These are phyloP conservation scores for Talaromyces borbonicus DNA, from an alignment of 495 filamentous ascomycete genomes.

Conservation along the genomic window DNA sequence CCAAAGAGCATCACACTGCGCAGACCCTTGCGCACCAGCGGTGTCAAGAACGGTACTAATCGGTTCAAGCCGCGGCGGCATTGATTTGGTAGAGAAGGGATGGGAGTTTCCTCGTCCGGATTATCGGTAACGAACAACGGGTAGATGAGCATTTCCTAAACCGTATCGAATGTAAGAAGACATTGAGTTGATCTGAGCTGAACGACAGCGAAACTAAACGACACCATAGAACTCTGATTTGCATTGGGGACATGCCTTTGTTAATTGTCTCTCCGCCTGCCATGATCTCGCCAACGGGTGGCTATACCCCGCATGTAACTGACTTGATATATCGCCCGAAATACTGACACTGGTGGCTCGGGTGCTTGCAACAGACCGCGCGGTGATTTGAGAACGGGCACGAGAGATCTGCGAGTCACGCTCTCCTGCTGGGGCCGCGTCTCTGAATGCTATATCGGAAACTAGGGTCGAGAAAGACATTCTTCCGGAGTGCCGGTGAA, in stretches of 20 bases:
- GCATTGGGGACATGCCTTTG: constrained; percentile 57
- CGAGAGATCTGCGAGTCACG: constrained; percentile 62
- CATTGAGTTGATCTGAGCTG: no score
- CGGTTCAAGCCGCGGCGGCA: constrained; percentile 80
- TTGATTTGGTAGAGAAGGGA: constrained; percentile 84
- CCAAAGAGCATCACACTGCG: constrained; percentile 92
- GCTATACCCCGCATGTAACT: constrained; percentile 89
- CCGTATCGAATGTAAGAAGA: background rate
- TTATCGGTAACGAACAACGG: constrained; percentile 93
- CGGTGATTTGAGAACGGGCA: constrained; percentile 54
- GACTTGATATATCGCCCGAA: constrained; percentile 83
- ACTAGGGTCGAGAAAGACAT: constrained; percentile 94
- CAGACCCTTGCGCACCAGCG: constrained; percentile 80
- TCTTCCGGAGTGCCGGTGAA: background rate
- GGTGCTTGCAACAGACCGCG: constrained; percentile 77
- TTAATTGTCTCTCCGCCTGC: constrained; percentile 95
- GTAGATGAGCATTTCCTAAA: constrained; percentile 93
- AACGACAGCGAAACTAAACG: no score
- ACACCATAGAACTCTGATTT: no score
- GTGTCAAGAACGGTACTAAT: constrained; percentile 70
- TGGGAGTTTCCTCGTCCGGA: constrained; percentile 81
- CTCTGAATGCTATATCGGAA: constrained; percentile 69
- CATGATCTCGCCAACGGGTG: constrained; percentile 85
- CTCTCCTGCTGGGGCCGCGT: constrained; percentile 44
- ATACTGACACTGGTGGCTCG: constrained; percentile 92